phyloP scores from a whole-genome alignment of 2,329 filamentous ascomycete genomes.

The Penicillium sp. region DNA sequence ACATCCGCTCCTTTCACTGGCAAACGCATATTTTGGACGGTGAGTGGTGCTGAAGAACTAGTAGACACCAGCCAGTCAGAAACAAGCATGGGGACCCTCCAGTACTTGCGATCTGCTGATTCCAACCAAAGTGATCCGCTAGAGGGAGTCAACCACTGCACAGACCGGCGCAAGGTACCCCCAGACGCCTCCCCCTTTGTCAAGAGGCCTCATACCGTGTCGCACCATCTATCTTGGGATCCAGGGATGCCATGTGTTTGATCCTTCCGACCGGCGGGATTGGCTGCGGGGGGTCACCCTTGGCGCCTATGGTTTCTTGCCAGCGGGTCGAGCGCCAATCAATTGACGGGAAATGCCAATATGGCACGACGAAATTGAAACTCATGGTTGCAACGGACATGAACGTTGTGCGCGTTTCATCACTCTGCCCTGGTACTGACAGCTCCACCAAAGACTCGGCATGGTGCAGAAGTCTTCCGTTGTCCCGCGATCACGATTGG shows the following conservation, averaged over 20 bases:
- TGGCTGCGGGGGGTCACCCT: conserved; percentile 13
- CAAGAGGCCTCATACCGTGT: conserved; percentile 7
- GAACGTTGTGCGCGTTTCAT: conserved; percentile 13
- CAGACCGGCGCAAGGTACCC: conserved; percentile 14
- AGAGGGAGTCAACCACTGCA: conserved; percentile 20
- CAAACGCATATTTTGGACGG: neutral
- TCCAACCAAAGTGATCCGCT: conserved; percentile 16
- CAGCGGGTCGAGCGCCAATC: conserved; percentile 16
- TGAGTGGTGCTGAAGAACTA: conserved; percentile 10
- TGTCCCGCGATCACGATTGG: conserved; percentile 4
- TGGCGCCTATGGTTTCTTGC: conserved; percentile 13
- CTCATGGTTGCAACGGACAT: conserved; percentile 7
- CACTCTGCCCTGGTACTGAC: conserved; percentile 1
- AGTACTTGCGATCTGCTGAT: conserved; percentile 11
- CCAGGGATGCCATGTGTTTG: conserved; percentile 5
- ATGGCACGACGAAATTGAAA: conserved; percentile 6
- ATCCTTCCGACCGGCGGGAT: conserved; percentile 10
- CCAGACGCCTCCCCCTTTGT: conserved; percentile 9
- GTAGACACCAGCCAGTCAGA: conserved; percentile 14
- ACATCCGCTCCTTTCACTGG: neutral
- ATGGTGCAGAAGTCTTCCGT: neutral
- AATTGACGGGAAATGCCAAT: conserved; percentile 3
- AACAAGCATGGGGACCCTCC: conserved; percentile 1
- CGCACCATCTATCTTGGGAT: conserved; percentile 18
- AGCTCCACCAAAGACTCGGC: conserved; percentile 10